phyloP scores from a whole-genome alignment of 306 rosid species.

The Prunus fruticosa region DNA sequence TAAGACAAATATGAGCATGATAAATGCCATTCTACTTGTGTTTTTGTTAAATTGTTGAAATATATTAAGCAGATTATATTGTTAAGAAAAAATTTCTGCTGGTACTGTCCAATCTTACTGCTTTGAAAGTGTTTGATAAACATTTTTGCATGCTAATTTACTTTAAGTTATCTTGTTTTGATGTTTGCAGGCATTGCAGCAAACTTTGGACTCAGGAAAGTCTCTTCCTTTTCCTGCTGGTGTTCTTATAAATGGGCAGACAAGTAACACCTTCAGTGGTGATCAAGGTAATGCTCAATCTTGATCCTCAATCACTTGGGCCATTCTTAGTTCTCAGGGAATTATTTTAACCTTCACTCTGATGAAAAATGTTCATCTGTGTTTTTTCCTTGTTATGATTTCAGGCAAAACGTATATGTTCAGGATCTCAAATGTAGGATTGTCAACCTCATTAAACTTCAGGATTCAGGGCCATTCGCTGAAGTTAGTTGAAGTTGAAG shows the following conservation, averaged over 20 bases:
- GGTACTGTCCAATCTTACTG: neutral
- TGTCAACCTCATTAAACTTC: conserved; percentile 76
- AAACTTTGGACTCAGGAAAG: conserved; percentile 69
- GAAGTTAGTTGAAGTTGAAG: conserved; percentile 89
- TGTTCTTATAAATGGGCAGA: conserved; percentile 77
- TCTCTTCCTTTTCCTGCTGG: conserved; percentile 79
- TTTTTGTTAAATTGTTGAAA: neutral
- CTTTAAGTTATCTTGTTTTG: neutral
- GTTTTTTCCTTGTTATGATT: conserved; percentile 17
- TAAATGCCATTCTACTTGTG: neutral
- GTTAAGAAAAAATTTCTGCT: neutral
- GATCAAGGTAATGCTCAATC: conserved; percentile 60
- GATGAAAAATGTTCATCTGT: neutral
- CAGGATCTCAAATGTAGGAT: conserved; percentile 86
- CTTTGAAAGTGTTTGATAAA: neutral
- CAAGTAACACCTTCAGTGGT: conserved; percentile 54
- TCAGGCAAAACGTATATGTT: conserved; percentile 95
- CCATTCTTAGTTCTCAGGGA: neutral
- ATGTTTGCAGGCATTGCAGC: conserved; percentile 56
- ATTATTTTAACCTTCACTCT: neutral
- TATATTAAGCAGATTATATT: neutral
- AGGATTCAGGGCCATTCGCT: conserved; percentile 78
- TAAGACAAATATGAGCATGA: conserved; percentile 6
- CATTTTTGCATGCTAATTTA: neutral
- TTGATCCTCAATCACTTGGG: neutral